Base-by-base conservation (phyloP, 2,329 filamentous ascomycete genomes). In the Dactylonectria estremocensis region DNA sequence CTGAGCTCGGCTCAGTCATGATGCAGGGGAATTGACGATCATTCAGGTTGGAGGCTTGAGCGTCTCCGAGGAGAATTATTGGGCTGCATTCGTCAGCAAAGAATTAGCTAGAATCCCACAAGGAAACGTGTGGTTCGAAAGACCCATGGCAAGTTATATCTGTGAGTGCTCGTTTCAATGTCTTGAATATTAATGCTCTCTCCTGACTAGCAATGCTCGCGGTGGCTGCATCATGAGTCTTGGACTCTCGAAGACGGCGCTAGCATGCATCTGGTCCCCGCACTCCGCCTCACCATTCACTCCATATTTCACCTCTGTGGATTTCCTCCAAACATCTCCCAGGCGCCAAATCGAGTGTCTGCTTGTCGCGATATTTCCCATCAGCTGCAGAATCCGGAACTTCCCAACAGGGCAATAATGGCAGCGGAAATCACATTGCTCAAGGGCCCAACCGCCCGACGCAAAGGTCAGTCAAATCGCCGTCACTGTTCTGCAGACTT, bases 391-490 rank as follows among this genome's bases (percentile, higher is more conserved):
- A 10, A 43, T 7, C 14, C 40, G 40, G 16, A n/a, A n/a, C 31
- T 37, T 10, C 53, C 31, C 28, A 33, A 24, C 69, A 5, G n/a
- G 60, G 68, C 4, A 69, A 68, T 18, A 64, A 73, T 73, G 71
- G 3, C 58, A 5, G 59, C 43, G 2, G 8, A 43, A n/a, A 40
- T 56, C n/a, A 31, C 45, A 11, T 5, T 24, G 2, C 49, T 49
- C 5, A 73, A 43, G 2, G 64, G 69, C 7, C 50, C 72, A 5
- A 74, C 72, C 1, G 72, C 72, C 5, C 61, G 72, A 9, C 69
- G 72, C 13, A 74, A 72, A 67, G 69, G 72, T 74, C 11, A 64
- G 40, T 43, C 40, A 43, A 64, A 14, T 43, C 40, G n/a, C 16
- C 40, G 40, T n/a, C 40, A 14, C 20, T 33, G 2, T 1, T 18